A percentile compares a stretch with the other conserved stretches of the same genome.
Conservation (phyloP, 2,329 filamentous ascomycete genomes). For the Akanthomyces lecanii region DNA sequence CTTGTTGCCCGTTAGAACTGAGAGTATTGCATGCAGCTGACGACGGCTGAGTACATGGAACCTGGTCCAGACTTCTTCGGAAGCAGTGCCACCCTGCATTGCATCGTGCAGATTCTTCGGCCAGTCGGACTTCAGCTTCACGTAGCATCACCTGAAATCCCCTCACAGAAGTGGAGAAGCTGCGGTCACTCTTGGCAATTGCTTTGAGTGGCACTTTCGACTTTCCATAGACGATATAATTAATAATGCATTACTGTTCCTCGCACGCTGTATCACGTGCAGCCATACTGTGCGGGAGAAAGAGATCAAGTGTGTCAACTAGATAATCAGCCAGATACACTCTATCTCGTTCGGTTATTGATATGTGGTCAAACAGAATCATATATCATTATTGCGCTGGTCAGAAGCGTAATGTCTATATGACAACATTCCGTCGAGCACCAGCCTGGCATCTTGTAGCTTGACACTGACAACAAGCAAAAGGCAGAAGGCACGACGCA, state of each 20-base stretch:
- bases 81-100: not conserved
- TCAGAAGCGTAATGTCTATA: too few relatives aligned
- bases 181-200: not conserved
- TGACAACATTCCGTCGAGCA: too few relatives aligned
- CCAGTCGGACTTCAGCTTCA: not conserved
- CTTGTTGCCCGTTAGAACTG: not conserved
- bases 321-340: not conserved
- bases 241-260: not conserved
- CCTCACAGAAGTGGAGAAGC: not conserved
- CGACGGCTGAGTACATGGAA: not conserved
- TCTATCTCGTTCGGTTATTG: not conserved
- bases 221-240: not conserved
- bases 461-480: too few relatives aligned
- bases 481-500: too few relatives aligned
- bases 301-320: not conserved
- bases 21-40: conserved; percentile 2
- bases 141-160: not conserved
- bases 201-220: too few relatives aligned
- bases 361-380: too few relatives aligned
- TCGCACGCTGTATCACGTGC: not conserved
- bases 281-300: not conserved
- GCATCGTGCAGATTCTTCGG: not conserved
- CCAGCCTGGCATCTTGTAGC: too few relatives aligned
- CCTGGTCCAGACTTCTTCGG: not conserved
- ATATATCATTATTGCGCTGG: too few relatives aligned